Base-by-base conservation (phyloP, 495 filamentous ascomycete genomes). In the Letharia columbiana region DNA sequence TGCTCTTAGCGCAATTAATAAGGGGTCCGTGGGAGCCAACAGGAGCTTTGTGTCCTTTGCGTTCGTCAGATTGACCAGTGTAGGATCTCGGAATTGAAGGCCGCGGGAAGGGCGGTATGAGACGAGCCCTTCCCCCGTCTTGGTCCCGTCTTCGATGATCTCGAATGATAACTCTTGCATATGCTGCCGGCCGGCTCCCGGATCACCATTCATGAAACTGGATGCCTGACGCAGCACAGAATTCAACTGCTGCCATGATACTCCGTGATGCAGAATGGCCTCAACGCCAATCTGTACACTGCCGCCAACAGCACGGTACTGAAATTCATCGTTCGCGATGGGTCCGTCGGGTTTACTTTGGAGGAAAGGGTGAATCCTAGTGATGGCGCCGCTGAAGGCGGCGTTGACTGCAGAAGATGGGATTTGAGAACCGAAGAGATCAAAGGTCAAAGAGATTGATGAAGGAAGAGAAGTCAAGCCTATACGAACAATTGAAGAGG, bases 131-230 rank as follows among this genome's bases (percentile, higher is more conserved):
- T 56, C 31, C 6, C 52, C 52, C 4, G 18, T 35, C 13, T 5
- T 35, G 4, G 31, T 35, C 13, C 31, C 52, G 15, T 35, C 31
- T 35, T 0, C 1, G 4, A 33, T 33, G 4, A 56, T 35, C 31
- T 56, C 52, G 52, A 56, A 56, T 35, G 31, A 33, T 18, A 56
- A 35, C 31, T 56, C 52, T 35, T 56, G 52, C 52, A 56, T 56
- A 35, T 35, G 52, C 52, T 6, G 52, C 52, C 28, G 52, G 28
- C 52, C 3, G 6, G 10, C 13, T 52, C 23, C 31, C 13, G 18
- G 0, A 56, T 56, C 31, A 35, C 52, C 52, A 18, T 56, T 56
- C 52, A 56, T 56, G 13, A 33, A 56, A 35, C 31, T 33, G 52
- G 52, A 6, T 35, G 5, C 31, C 31, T 56, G 52, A 56, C 52